Conservation (phyloP, 306 rosid species). For the Senna siamea region DNA sequence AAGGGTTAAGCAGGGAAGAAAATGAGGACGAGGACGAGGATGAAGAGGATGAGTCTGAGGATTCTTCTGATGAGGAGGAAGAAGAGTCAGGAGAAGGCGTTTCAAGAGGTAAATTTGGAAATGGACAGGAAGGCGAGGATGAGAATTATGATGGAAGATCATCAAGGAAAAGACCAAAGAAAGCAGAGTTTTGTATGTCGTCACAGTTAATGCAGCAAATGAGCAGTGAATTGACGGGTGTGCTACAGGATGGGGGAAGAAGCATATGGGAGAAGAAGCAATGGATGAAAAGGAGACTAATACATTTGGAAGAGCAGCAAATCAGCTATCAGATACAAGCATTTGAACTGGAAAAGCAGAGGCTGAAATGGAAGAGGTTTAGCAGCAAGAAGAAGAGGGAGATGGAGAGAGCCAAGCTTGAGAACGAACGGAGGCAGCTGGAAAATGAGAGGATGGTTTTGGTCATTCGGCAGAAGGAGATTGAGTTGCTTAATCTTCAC, state of each 20-base stretch:
- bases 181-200: conserved; percentile 41
- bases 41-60: conserved; percentile 64
- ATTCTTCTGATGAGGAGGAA: conserved; percentile 63
- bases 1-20: conserved; percentile 50
- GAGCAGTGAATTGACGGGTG: conserved; percentile 52
- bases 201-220: conserved; percentile 52
- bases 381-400: conserved; percentile 91
- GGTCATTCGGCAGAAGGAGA: conserved; percentile 67
- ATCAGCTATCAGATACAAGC: conserved; percentile 50
- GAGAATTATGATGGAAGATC: conserved; percentile 50
- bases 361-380: conserved; percentile 78
- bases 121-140: conserved; percentile 59
- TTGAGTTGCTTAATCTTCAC: conserved; percentile 55
- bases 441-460: conserved; percentile 79
- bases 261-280: conserved; percentile 77
- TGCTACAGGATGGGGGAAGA: conserved; percentile 68
- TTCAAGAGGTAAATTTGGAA: conserved; percentile 49
- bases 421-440: conserved; percentile 63
- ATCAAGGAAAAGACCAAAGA: conserved; percentile 52
- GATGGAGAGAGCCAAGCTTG: conserved; percentile 78
- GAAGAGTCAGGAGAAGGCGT: conserved; percentile 60
- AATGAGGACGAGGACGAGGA: conserved; percentile 66
- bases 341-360: conserved; percentile 81
- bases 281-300: conserved; percentile 67
- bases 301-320: conserved; percentile 71